A percentile compares a stretch with the other conserved stretches of the same genome.
These are phyloP conservation scores for Populus hybrid DNA, from an alignment of 441 rosid species.

Conservation along the genomic window DNA sequence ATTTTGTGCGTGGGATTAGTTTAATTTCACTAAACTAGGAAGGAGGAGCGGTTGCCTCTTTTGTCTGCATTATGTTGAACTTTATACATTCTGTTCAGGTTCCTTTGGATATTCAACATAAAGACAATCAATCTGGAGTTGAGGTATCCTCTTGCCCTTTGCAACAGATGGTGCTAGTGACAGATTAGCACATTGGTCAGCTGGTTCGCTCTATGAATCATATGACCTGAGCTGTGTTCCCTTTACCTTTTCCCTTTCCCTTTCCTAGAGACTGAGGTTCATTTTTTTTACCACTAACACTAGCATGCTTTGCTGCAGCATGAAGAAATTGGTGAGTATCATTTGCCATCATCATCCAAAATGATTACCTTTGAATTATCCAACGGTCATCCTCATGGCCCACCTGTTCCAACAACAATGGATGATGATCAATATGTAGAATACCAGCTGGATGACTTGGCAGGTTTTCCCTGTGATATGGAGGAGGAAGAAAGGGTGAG, in stretches of 20 bases:
- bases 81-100: conserved; percentile 43
- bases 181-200: background rate
- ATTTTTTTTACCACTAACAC: background rate
- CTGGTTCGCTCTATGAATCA: too few relatives aligned
- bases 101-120: conserved; percentile 61
- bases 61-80: background rate
- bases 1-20: background rate
- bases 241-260: conserved; percentile 2
- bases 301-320: conserved; percentile 44
- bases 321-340: conserved; percentile 35
- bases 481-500: conserved; percentile 93
- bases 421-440: conserved; percentile 75
- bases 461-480: conserved; percentile 63
- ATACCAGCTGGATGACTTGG: conserved; percentile 67
- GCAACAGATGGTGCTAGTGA: background rate
- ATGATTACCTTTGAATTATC: conserved; percentile 85
- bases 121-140: conserved; percentile 30
- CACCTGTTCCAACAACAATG: conserved; percentile 47
- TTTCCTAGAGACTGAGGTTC: background rate
- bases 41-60: background rate
- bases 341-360: conserved; percentile 52
- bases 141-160: conserved; percentile 33
- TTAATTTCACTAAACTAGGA: background rate
- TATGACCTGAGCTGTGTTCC: background rate
- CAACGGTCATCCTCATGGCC: conserved; percentile 54